Percentiles rank a stretch among this genome's conserved stretches.
These are phyloP conservation scores for Ophiosphaerella herpotricha DNA, from an alignment of 2,329 filamentous ascomycete species.

Conservation along the genomic window DNA sequence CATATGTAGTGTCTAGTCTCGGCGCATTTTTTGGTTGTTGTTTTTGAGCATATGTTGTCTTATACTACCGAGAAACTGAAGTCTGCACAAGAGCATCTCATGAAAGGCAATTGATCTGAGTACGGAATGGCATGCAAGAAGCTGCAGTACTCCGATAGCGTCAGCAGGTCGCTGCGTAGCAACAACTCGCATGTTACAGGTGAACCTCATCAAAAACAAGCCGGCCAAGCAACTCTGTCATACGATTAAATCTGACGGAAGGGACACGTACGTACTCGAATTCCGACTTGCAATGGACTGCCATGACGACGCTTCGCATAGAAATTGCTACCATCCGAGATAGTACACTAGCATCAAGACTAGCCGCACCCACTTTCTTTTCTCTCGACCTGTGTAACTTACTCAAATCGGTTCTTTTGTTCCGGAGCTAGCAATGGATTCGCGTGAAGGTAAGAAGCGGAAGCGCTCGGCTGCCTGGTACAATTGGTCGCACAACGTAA, in stretches of 20 bases:
- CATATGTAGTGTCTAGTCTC: conserved; percentile 21
- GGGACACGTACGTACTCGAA: too few relatives aligned
- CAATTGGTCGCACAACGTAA: conserved; percentile 12
- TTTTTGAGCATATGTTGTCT: conserved; percentile 4
- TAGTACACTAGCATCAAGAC: too few relatives aligned
- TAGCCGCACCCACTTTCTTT: too few relatives aligned
- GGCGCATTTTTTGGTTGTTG: conserved; percentile 21
- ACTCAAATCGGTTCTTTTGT: conserved; percentile 2
- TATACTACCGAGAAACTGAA: neutral
- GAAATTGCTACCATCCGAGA: too few relatives aligned
- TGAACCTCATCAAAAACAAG: too few relatives aligned
- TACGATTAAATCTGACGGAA: too few relatives aligned
- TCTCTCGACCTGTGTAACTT: neutral
- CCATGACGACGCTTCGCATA: too few relatives aligned
- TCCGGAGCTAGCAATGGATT: neutral
- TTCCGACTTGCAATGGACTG: too few relatives aligned
- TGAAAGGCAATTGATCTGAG: conserved; percentile 6
- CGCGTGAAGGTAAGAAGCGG: neutral
- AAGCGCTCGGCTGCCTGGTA: neutral
- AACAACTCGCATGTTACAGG: too few relatives aligned
- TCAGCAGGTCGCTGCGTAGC: too few relatives aligned
- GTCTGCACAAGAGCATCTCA: neutral
- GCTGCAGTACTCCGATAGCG: neutral
- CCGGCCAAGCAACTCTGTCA: too few relatives aligned
- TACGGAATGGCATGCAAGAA: conserved; percentile 6